These are phyloP conservation scores for Penicillium diatomitis DNA, from an alignment of 495 filamentous ascomycete genomes.

Conservation along the genomic window DNA sequence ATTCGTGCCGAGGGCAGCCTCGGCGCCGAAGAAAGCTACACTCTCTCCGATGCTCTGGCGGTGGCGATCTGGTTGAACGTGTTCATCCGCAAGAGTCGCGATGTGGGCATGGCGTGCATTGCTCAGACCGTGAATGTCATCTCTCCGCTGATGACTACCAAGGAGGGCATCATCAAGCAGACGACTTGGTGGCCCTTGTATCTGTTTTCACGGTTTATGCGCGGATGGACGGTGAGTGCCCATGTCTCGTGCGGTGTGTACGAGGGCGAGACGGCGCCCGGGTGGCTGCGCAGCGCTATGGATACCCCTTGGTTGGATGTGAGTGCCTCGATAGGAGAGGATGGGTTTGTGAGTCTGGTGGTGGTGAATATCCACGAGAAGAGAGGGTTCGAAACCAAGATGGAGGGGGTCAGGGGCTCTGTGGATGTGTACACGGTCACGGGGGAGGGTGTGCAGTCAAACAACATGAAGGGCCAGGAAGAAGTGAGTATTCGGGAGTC, in stretches of 20 bases:
- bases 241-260: slow-evolving; percentile 53
- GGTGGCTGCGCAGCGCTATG: slow-evolving; percentile 53
- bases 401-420: slow-evolving; percentile 43
- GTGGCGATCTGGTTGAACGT: slow-evolving; percentile 69
- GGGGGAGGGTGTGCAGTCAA: slow-evolving; percentile 42
- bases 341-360: slow-evolving; percentile 52
- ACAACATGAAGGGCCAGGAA: slow-evolving; percentile 52
- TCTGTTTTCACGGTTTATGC: slow-evolving; percentile 66
- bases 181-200: slow-evolving; percentile 70
- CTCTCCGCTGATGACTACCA: slow-evolving; percentile 62
- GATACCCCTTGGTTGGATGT: slow-evolving; percentile 66
- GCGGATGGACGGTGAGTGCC: slow-evolving; percentile 53
- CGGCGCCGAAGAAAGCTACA: slow-evolving; percentile 64
- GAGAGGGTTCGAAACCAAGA: slow-evolving; percentile 43
- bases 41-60: slow-evolving; percentile 65
- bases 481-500: slow-evolving; percentile 51
- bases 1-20: slow-evolving; percentile 57
- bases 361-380: slow-evolving; percentile 61
- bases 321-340: slow-evolving; percentile 52
- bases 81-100: slow-evolving; percentile 64
- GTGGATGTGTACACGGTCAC: slow-evolving; percentile 52
- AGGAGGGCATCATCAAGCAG: slow-evolving; percentile 56
- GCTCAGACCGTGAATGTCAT: slow-evolving; percentile 76
- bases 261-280: slow-evolving; percentile 53
- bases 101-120: slow-evolving; percentile 73